These are phyloP conservation scores for Paramecium octaurelia DNA, from an alignment of 73 alveolate species.

Conservation along the genomic window DNA sequence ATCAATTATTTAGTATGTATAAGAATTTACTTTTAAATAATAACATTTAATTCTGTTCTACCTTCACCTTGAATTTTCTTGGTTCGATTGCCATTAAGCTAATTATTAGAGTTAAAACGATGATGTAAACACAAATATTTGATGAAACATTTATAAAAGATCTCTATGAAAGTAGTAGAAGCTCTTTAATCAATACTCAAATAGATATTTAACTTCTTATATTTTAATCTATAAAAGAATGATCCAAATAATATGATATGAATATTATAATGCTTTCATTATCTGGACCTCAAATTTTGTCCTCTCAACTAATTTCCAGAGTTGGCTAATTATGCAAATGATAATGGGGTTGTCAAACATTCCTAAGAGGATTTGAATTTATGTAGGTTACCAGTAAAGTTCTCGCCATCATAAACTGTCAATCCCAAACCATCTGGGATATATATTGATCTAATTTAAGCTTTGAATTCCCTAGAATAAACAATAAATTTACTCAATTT, in stretches of 20 bases:
- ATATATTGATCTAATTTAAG: slow-evolving; percentile 17
- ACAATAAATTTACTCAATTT: neutral
- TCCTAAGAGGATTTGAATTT: slow-evolving; percentile 3
- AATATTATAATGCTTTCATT: neutral
- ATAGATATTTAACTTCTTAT: neutral
- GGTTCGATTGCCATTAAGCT: too few relatives aligned
- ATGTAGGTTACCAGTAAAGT: slow-evolving; percentile 19
- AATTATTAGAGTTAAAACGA: too few relatives aligned
- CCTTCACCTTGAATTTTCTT: too few relatives aligned
- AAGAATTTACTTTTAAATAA: neutral
- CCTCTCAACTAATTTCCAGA: neutral
- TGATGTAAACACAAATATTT: too few relatives aligned
- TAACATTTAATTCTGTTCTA: too few relatives aligned
- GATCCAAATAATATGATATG: neutral
- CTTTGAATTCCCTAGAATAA: slow-evolving; percentile 1
- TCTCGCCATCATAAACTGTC: slow-evolving; percentile 43
- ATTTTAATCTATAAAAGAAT: neutral
- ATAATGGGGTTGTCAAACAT: neutral
- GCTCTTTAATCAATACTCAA: too few relatives aligned
- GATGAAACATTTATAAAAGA: too few relatives aligned
- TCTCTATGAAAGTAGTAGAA: too few relatives aligned
- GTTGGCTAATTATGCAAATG: slow-evolving; percentile 6
- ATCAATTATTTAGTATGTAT: neutral
- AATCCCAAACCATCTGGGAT: slow-evolving; percentile 31
- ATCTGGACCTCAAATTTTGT: neutral